Base-by-base conservation (phyloP, 202 grass and related monocot species). In the Musa balbisiana region DNA sequence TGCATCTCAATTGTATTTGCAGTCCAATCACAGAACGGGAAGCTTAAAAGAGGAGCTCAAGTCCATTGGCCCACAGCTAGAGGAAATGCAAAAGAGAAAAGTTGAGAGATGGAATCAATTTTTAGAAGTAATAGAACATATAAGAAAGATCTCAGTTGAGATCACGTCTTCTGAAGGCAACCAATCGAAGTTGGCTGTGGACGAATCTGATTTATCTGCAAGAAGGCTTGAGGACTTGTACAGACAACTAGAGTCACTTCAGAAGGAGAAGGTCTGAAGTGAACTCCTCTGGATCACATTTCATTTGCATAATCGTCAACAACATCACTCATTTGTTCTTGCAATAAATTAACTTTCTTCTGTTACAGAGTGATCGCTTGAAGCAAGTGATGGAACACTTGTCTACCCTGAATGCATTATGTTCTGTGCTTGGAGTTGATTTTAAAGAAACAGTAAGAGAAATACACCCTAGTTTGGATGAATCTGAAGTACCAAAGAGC, bases 361-460 rank as follows among this genome's bases (percentile, higher is more conserved):
- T 53, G 21, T 52, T 56, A 52, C 52, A 73, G 71, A 73, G 71
- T 19, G 83, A 78, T 70, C 90, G 94, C 3, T 79, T 76, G 14
- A 98, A 62, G 64, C 86, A 87, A 77, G 71, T 93, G 24, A 59
- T 82, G 0, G 87, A 91, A 14, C 81, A 87, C 49, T 19, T 73
- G 77, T 62, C 64, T 29, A 74, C 55, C 17, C 29, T 98, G 72
- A 88, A 62, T 33, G 87, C 88, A 10, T 88, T 90, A 0, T 89
- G 85, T 49, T 72, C 27, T 72, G 91, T 98, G 8, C 94, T 98
- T 43, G 88, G 91, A 62, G 86, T 87, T 73, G 88, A 98, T 69
- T 64, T 74, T 52, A 25, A 72, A 19, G 82, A 93, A 70, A 73
- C 52, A 14, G 19, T 19, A 2, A 33, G 78, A 67, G 78, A 73